phyloP scores from a whole-genome alignment of 495 filamentous ascomycete genomes.

The Thozetella sp. region DNA sequence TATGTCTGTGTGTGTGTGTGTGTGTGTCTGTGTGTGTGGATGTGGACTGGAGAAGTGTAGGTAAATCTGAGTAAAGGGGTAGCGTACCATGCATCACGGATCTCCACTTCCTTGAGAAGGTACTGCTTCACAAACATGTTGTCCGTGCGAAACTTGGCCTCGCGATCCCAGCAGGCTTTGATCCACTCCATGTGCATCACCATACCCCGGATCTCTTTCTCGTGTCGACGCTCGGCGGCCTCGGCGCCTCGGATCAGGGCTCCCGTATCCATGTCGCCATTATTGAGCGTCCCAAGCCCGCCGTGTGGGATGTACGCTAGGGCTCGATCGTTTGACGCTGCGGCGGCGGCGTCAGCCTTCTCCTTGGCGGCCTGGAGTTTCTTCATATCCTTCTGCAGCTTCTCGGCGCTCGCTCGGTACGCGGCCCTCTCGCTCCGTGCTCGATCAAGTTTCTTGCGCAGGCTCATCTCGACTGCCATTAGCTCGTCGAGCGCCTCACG shows the following conservation, averaged over 20 bases:
- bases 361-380: conserved; percentile 37
- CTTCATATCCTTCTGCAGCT: conserved; percentile 40
- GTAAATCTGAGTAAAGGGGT: conserved; percentile 11
- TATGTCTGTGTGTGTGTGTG: conserved; percentile 15
- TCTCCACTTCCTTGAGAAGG: conserved; percentile 77
- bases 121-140: conserved; percentile 80
- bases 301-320: conserved; percentile 9
- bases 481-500: conserved; percentile 33
- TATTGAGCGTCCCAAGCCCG: conserved; percentile 6
- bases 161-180: conserved; percentile 73
- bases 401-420: conserved; percentile 42
- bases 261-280: conserved; percentile 25
- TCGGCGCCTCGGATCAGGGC: conserved; percentile 52
- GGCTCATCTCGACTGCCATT: conserved; percentile 22
- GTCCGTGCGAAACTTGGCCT: conserved; percentile 76
- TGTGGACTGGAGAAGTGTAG: no score
- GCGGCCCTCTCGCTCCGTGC: conserved; percentile 42
- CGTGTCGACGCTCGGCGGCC: conserved; percentile 62
- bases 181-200: conserved; percentile 90
- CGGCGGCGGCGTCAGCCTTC: conserved; percentile 22
- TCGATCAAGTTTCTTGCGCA: conserved; percentile 48
- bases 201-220: conserved; percentile 80
- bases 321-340: conserved; percentile 14
- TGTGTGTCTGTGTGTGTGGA: no score
- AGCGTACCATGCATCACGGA: conserved; percentile 84